Percentiles rank a stretch among this genome's conserved stretches.
These are phyloP conservation scores for Moricandia moricandioides DNA, from an alignment of 345 rosid genomes.

Conservation along the genomic window DNA sequence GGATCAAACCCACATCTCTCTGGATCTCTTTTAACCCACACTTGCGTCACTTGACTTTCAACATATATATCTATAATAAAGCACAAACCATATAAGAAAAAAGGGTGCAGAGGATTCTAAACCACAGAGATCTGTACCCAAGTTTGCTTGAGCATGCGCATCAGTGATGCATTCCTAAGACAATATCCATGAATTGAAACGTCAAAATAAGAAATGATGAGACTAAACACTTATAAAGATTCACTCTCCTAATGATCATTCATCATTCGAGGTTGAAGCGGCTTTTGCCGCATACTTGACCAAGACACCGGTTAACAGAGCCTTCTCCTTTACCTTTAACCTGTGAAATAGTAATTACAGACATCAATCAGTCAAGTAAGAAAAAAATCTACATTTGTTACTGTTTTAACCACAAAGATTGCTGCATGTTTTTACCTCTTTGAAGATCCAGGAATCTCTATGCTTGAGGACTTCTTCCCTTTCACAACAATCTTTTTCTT, in stretches of 20 bases:
- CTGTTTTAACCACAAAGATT: not conserved
- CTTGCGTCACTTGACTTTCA: not conserved
- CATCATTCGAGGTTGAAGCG: constrained; percentile 38
- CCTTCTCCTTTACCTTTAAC: constrained; percentile 76
- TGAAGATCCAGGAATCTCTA: constrained; percentile 58
- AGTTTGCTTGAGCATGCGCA: not conserved
- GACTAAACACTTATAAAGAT: not conserved
- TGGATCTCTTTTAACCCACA: not conserved
- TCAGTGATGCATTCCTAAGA: not conserved
- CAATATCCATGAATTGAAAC: not conserved
- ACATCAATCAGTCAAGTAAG: not conserved
- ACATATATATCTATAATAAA: not conserved
- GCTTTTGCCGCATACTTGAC: constrained; percentile 62
- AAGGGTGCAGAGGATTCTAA: not conserved
- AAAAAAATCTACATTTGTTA: not conserved
- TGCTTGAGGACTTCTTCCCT: constrained; percentile 41
- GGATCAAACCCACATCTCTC: not conserved
- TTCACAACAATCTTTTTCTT: constrained; percentile 40
- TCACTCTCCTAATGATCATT: constrained; percentile 16
- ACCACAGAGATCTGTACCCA: not conserved
- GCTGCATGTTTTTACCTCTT: constrained; percentile 42
- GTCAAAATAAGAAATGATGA: not conserved
- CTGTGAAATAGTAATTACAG: constrained; percentile 33
- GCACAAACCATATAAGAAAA: not conserved
- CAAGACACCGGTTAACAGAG: constrained; percentile 60